Percentiles rank a stretch among this genome's conserved stretches.
These are phyloP conservation scores for Claviceps paspali DNA, from an alignment of 2,329 filamentous ascomycete genomes.

Conservation along the genomic window DNA sequence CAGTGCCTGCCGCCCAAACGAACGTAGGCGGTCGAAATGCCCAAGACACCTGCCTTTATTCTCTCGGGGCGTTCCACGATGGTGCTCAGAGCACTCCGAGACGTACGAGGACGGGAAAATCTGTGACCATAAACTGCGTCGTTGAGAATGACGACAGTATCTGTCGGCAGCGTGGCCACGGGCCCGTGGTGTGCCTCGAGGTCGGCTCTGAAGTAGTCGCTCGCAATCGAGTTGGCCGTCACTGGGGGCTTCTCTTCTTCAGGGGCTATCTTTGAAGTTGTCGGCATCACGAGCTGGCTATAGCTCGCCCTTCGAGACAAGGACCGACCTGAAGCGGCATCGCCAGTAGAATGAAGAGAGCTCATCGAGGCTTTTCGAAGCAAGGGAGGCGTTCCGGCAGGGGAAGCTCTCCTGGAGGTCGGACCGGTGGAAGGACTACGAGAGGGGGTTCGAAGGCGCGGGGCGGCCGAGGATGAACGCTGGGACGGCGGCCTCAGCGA, in stretches of 20 bases:
- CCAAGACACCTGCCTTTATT: conserved; percentile 68
- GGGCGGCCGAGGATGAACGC: conserved; percentile 24
- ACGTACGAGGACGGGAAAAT: conserved; percentile 69
- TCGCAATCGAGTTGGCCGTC: conserved; percentile 45
- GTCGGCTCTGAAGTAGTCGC: conserved; percentile 54
- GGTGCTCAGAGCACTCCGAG: conserved; percentile 52
- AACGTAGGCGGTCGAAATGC: conserved; percentile 77
- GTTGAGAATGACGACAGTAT: conserved; percentile 74
- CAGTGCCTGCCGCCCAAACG: conserved; percentile 70
- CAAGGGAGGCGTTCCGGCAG: conserved; percentile 33
- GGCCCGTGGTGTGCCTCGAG: conserved; percentile 44
- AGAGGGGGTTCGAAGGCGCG: conserved; percentile 20
- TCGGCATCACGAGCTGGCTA: conserved; percentile 24
- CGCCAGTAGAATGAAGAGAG: conserved; percentile 36
- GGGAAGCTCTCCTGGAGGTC: conserved; percentile 30
- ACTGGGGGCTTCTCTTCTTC: conserved; percentile 22
- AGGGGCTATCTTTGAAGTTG: conserved; percentile 13
- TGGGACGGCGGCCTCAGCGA: conserved; percentile 23
- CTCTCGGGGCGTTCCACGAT: conserved; percentile 92
- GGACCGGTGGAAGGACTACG: conserved; percentile 27
- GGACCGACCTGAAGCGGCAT: conserved; percentile 22
- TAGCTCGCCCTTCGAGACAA: conserved; percentile 34
- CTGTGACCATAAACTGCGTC: conserved; percentile 93
- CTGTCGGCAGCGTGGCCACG: conserved; percentile 24
- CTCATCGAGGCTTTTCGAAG: conserved; percentile 42